Base-by-base conservation (phyloP, 2,329 filamentous ascomycete genomes). In the Aspergillus viridinutans region DNA sequence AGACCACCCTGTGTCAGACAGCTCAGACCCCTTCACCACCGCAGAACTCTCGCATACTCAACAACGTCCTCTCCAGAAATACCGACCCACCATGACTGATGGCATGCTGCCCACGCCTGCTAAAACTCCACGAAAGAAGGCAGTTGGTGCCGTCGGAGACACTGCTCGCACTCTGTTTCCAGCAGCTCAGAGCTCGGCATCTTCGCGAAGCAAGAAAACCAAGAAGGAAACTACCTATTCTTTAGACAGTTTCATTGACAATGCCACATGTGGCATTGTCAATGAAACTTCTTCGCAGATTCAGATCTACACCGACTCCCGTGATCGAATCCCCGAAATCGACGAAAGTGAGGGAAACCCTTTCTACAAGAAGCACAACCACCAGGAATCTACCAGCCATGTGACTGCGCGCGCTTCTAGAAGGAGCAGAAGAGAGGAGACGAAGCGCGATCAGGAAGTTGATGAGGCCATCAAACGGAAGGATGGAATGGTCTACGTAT, bases 251-350 rank as follows among this genome's bases (percentile, higher is more conserved):
- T 78, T 78, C 49, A 67, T 68, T 28, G 69, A 74, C 14, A 67
- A 74, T 29, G 56, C 68, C 14, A 58, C n/a, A n/a, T n/a, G n/a
- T n/a, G n/a, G n/a, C n/a, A n/a, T n/a, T n/a, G n/a, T n/a, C n/a
- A n/a, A n/a, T n/a, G n/a, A n/a, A n/a, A n/a, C n/a, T n/a, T 72
- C 76, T 43, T 69, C 72, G 4, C 71, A 76, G 54, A 82, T 86
- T 49, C 71, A 81, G 52, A 84, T 87, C 59, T 87, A 80, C 72
- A 86, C 83, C n/a, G 85, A 88, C 64, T 81, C 82, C 26, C 81
- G 84, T 61, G 84, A 86, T 65, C 81, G 83, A 49, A 74, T 86
- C 32, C 85, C 85, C 14, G 76, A 80, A 51, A 57, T 79, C 2
- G 81, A 83, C 60, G 67, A 76, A 4, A 76, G 73, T 35, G 74